Conservation (phyloP, 345 rosid genomes). For the Linum tenue region DNA sequence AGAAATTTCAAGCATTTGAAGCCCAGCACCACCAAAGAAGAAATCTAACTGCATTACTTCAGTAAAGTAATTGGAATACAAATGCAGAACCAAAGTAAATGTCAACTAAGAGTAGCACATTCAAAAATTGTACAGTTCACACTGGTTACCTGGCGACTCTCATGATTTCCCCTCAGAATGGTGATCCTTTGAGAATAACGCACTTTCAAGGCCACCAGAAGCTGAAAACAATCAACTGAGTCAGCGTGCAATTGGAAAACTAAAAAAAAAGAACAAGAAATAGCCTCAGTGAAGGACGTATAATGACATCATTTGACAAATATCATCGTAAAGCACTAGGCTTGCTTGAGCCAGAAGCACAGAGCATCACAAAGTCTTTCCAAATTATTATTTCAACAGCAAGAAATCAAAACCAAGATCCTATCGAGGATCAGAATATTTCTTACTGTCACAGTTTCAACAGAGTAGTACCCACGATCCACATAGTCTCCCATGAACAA, state of each 20-base stretch:
- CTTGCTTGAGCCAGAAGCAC: too few relatives aligned
- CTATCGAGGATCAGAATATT: neutral
- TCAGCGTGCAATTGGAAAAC: slow-evolving; percentile 2
- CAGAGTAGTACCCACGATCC: slow-evolving; percentile 93
- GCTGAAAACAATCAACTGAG: slow-evolving; percentile 35
- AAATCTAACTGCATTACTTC: neutral
- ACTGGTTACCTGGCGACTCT: slow-evolving; percentile 80
- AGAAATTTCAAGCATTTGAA: neutral
- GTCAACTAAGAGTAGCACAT: too few relatives aligned
- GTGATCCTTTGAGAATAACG: slow-evolving; percentile 82
- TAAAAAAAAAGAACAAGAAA: neutral
- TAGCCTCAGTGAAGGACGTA: neutral
- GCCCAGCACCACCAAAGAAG: neutral
- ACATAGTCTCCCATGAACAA: slow-evolving; percentile 97
- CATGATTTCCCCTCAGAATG: slow-evolving; percentile 95
- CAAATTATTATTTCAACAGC: neutral
- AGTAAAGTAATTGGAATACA: neutral
- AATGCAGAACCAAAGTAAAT: neutral
- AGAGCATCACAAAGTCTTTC: neutral
- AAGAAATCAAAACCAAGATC: neutral
- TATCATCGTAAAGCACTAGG: too few relatives aligned
- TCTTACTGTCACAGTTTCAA: slow-evolving; percentile 90
- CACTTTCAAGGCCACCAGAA: slow-evolving; percentile 80
- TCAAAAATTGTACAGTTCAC: too few relatives aligned
- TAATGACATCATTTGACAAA: too few relatives aligned